Evolutionary conservation across 2,329 filamentous ascomycete genomes (phyloP), one percentile per base, ranked within the genome.

Genomic region (Fusarium verrucosum): DNA sequence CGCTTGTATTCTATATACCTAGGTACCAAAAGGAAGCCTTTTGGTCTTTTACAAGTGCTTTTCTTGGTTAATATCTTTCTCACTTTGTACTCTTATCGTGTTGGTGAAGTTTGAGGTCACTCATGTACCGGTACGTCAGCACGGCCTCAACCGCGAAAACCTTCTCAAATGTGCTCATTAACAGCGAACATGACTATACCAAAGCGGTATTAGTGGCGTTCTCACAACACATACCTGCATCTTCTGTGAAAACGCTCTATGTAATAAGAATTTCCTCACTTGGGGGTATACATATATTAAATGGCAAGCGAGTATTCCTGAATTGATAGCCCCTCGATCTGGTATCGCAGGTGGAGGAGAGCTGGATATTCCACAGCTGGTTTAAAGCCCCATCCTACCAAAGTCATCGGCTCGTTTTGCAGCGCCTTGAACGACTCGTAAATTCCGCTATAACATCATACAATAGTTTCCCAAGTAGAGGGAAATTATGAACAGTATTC

Each of bases 151-250:
- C 9, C 49, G n/a, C 53, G 70, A 72, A 83, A 83, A 83, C 77
- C 74, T 82, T 80, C 82, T 84, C 82, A 84, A 83, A 83, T 62
- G 66, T 76, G 77, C 82, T 81, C 82, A 82, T 41, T 37, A 42
- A 35, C 30, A 43, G 30, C 14, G 14, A 23, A 58, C 14, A 16
- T 6, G 30, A 25, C 58, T 41, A 61, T 38, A 17, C 58, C 56
- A 28, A 61, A 61, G 16, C 30, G 26, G 58, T 59, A 23, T 50
- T 59, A 59, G 56, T 25, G 44, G 23, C 17, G 20, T 30, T 42
- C 19, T 33, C 9, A 14, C 8, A 25, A 10, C 22, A 16, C 19
- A 14, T 30, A n/a, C 47, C 38, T 26, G n/a, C n/a, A n/a, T n/a
- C 11, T 36, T 11, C 33, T 36, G 9, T 20, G 17, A n/a, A n/a